A percentile compares a stretch with the other conserved stretches of the same genome.
Evolutionary conservation across 169 alveolate species (phyloP).

Genomic region (Cryptosporidium tyzzeri): DNA sequence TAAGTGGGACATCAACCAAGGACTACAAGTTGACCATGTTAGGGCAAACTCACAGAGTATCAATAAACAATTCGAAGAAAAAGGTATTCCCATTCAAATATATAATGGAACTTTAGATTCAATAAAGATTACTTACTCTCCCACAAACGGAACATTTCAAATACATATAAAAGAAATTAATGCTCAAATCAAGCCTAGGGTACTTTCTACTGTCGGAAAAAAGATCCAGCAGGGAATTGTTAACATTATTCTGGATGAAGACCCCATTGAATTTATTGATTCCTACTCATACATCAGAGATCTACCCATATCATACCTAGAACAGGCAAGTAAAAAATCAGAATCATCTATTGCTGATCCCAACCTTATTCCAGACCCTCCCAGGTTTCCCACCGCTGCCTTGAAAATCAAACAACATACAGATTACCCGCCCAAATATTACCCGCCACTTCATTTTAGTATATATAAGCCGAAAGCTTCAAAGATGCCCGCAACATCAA

Average conservation of each 20-base stretch:
- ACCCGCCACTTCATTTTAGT: conserved; percentile 38
- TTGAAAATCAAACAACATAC: neutral
- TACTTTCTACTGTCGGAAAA: conserved; percentile 64
- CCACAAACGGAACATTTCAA: conserved; percentile 37
- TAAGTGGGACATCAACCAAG: conserved; percentile 61
- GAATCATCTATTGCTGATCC: conserved; percentile 49
- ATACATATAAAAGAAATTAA: conserved; percentile 43
- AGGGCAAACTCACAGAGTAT: conserved; percentile 19
- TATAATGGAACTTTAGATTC: conserved; percentile 35
- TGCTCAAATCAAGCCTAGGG: conserved; percentile 40
- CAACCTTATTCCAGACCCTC: conserved; percentile 64
- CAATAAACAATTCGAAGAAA: conserved; percentile 30
- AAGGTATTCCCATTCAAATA: conserved; percentile 42
- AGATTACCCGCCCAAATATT: conserved; percentile 38
- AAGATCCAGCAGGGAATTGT: conserved; percentile 63
- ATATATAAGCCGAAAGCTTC: neutral
- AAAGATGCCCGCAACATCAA: neutral
- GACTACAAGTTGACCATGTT: conserved; percentile 47
- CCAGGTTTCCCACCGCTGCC: conserved; percentile 41
- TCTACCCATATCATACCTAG: conserved; percentile 55
- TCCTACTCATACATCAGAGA: conserved; percentile 65
- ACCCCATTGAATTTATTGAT: conserved; percentile 64
- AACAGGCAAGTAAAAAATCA: conserved; percentile 4
- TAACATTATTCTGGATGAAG: conserved; percentile 66
- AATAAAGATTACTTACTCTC: conserved; percentile 49